A percentile compares a stretch with the other conserved stretches of the same genome.
phyloP scores from a whole-genome alignment of 1,139 yeast species.

The Yamadazyma kanchanaburiensis region DNA sequence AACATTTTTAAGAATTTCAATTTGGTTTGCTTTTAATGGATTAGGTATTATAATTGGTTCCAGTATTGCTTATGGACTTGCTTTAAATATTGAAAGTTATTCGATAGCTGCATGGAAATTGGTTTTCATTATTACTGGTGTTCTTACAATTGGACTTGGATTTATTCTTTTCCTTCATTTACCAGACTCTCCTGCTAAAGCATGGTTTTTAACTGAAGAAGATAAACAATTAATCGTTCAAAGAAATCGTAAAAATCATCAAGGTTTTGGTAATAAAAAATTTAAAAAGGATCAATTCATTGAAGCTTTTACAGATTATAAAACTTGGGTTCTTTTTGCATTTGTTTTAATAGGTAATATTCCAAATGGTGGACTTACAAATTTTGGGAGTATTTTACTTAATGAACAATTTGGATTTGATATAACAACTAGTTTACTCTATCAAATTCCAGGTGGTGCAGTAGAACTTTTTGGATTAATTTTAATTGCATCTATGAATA shows the following conservation, averaged over 20 bases:
- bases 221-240: constrained; percentile 42
- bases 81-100: constrained; percentile 13
- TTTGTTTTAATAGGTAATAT: constrained; percentile 25
- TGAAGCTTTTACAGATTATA: constrained; percentile 48
- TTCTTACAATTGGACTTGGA: constrained; percentile 26
- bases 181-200: constrained; percentile 29
- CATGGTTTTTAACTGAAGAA: constrained; percentile 39
- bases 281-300: constrained; percentile 53
- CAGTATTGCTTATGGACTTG: constrained; percentile 24
- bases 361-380: constrained; percentile 39
- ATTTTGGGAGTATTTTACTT: constrained; percentile 45
- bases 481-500: constrained; percentile 23
- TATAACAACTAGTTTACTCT: constrained; percentile 22
- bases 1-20: constrained; percentile 19
- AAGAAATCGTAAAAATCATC: constrained; percentile 35
- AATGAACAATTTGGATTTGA: constrained; percentile 41
- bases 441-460: constrained; percentile 36
- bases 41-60: constrained; percentile 26
- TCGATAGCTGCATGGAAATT: constrained; percentile 29
- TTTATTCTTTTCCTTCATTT: constrained; percentile 19
- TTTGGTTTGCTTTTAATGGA: constrained; percentile 33
- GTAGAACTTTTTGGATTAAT: constrained; percentile 43
- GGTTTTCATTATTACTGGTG: constrained; percentile 29
- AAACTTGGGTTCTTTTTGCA: constrained; percentile 40
- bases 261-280: constrained; percentile 56